A percentile compares a stretch with the other conserved stretches of the same genome.
Evolutionary conservation across 768 basidiomycete species (phyloP).

Genomic region (Exidia glandulosa): DNA sequence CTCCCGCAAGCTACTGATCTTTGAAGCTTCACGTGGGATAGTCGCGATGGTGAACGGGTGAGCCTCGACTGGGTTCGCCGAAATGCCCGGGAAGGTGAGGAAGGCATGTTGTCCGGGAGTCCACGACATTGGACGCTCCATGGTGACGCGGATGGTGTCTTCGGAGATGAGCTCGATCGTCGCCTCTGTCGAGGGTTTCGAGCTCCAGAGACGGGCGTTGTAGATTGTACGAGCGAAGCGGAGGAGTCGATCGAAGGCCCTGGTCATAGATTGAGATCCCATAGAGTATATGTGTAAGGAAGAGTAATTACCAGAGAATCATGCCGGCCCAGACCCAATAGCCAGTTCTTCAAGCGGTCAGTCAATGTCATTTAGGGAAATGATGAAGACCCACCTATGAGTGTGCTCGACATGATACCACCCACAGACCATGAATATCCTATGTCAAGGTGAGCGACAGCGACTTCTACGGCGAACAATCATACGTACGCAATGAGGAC

Average conservation of each 20-base stretch:
- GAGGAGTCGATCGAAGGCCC: constrained; percentile 43
- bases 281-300: constrained; percentile 35
- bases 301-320: constrained; percentile 8
- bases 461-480: background rate
- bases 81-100: constrained; percentile 37
- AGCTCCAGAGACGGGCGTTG: constrained; percentile 25
- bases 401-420: constrained; percentile 19
- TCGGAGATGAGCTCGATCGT: constrained; percentile 32
- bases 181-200: constrained; percentile 20
- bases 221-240: constrained; percentile 31
- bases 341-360: no score
- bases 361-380: constrained; percentile 10
- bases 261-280: constrained; percentile 35
- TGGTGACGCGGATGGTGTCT: constrained; percentile 35
- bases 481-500: constrained; percentile 27
- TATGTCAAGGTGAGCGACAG: constrained; percentile 5
- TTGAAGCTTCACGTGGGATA: constrained; percentile 3
- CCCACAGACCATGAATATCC: constrained; percentile 21
- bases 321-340: background rate
- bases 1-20: constrained; percentile 14
- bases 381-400: no score
- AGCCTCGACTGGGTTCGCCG: constrained; percentile 34
- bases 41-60: constrained; percentile 56
- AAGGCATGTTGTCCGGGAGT: constrained; percentile 44
- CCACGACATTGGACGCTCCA: constrained; percentile 40